A percentile compares a stretch with the other conserved stretches of the same genome.
Evolutionary conservation across 345 rosid species (phyloP).

Genomic region (Eucalyptus erythrocorys): DNA sequence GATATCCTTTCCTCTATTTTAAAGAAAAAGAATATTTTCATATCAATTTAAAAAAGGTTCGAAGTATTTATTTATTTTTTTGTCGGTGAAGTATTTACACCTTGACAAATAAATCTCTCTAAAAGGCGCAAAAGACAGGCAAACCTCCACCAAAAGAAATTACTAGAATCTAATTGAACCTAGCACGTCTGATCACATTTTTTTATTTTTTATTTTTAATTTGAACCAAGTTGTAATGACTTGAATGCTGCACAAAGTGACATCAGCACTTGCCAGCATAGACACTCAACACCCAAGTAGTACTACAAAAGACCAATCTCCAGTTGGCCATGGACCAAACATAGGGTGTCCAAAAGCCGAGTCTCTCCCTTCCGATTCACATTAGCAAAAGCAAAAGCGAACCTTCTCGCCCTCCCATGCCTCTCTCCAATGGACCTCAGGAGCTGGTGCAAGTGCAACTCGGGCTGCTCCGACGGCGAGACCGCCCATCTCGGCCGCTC

Average conservation of each 20-base stretch:
- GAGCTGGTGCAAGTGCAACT: neutral
- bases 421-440: slow-evolving; percentile 4
- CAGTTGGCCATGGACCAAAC: neutral
- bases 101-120: neutral
- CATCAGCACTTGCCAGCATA: neutral
- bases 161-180: neutral
- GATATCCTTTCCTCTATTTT: neutral
- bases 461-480: neutral
- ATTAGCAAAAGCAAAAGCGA: neutral
- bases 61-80: no score
- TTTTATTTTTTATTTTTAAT: no score
- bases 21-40: neutral
- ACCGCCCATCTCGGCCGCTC: neutral
- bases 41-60: neutral
- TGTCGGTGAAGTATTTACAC: no score
- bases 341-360: neutral
- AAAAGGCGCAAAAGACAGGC: neutral
- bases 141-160: neutral
- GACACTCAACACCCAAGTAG: neutral
- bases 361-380: neutral
- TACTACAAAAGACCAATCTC: neutral
- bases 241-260: neutral
- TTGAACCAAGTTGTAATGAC: neutral
- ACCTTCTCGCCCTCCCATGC: neutral
- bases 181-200: neutral